Evolutionary conservation across 306 rosid genomes (phyloP).

Genomic region (Quercus rubra): DNA sequence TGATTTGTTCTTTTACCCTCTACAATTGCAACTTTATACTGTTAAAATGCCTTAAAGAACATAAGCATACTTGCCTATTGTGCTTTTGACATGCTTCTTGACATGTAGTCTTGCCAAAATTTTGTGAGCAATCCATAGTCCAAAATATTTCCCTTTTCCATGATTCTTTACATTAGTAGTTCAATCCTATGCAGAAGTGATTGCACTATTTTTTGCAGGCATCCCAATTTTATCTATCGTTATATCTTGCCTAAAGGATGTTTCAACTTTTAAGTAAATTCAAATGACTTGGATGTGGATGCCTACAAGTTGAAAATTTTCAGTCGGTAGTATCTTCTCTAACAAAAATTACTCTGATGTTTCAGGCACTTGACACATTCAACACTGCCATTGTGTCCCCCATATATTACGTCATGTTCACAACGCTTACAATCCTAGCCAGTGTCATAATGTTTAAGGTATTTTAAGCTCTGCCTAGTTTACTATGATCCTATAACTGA

Average conservation of each 20-base stretch:
- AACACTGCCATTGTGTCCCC: constrained; percentile 88
- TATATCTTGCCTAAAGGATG: constrained; percentile 12
- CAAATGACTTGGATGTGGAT: not conserved
- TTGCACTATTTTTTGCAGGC: not conserved
- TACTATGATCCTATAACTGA: not conserved
- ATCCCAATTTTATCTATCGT: not conserved
- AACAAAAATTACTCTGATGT: constrained; percentile 16
- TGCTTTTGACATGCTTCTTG: not conserved
- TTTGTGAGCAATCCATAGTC: not conserved
- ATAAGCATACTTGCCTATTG: not conserved
- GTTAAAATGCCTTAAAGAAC: not conserved
- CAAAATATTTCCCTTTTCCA: not conserved
- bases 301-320: not conserved
- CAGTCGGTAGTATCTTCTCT: constrained; percentile 6
- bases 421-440: constrained; percentile 73
- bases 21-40: not conserved
- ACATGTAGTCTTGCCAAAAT: not conserved
- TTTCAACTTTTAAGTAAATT: not conserved
- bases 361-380: constrained; percentile 93
- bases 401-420: constrained; percentile 86
- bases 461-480: not conserved
- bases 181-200: too few species aligned
- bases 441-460: constrained; percentile 95
- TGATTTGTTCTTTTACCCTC: not conserved
- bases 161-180: not conserved